A percentile compares a stretch with the other conserved stretches of the same genome.
phyloP scores from a whole-genome alignment of 495 filamentous ascomycete genomes.

The Annulohypoxylon stygium region DNA sequence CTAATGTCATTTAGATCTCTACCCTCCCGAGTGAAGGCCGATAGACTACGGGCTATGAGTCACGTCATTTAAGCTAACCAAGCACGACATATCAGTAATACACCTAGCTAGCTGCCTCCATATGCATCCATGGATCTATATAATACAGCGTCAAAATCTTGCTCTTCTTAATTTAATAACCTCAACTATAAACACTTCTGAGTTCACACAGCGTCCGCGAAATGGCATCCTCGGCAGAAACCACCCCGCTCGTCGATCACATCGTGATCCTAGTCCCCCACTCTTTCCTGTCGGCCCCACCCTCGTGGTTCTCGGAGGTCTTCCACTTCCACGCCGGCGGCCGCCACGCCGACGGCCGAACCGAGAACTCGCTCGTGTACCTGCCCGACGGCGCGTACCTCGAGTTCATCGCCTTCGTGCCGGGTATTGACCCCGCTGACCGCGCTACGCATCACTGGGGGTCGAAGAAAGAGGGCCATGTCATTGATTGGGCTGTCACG shows the following conservation, averaged over 20 bases:
- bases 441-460: constrained; percentile 67
- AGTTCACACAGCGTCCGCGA: neutral
- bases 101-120: constrained; percentile 8
- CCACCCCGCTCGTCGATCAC: constrained; percentile 63
- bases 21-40: constrained; percentile 13
- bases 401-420: constrained; percentile 71
- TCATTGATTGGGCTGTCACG: constrained; percentile 69
- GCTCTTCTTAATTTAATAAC: neutral
- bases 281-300: constrained; percentile 54
- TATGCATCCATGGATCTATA: neutral
- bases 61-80: constrained; percentile 35
- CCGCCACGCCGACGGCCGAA: constrained; percentile 63
- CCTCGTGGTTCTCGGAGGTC: constrained; percentile 61
- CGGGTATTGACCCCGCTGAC: constrained; percentile 54
- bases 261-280: constrained; percentile 69
- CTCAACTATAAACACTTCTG: neutral
- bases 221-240: constrained; percentile 25
- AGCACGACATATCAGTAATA: constrained; percentile 35
- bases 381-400: constrained; percentile 70
- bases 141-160: neutral
- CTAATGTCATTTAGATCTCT: constrained; percentile 6
- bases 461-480: constrained; percentile 54
- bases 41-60: constrained; percentile 31
- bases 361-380: constrained; percentile 68
- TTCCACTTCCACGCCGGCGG: constrained; percentile 70